These are phyloP conservation scores for Boletus mariae DNA, from an alignment of 1,284 basidiomycete genomes.

Conservation along the genomic window DNA sequence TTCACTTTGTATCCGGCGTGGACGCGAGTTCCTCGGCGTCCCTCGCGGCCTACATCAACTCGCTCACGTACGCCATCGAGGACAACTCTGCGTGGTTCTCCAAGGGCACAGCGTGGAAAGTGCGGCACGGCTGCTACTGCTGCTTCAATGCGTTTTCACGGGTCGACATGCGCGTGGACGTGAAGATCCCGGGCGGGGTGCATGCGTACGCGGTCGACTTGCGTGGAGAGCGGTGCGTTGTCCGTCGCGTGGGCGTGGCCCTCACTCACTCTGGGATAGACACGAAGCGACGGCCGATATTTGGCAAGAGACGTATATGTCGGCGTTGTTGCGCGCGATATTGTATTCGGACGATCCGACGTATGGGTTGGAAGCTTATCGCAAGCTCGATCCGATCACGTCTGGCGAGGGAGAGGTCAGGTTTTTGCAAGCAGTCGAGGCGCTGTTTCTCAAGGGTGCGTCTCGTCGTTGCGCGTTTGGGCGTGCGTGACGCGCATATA, in stretches of 20 bases:
- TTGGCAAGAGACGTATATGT: conserved; percentile 97
- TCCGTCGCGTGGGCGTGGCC: too few relatives aligned
- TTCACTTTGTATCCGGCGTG: conserved; percentile 89
- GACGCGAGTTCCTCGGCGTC: conserved; percentile 97
- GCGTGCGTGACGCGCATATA: not conserved
- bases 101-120: conserved; percentile 85
- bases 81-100: conserved; percentile 92
- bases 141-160: conserved; percentile 99
- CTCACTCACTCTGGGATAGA: conserved; percentile 37
- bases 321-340: conserved; percentile 87
- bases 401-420: conserved; percentile 84
- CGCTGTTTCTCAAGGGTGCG: conserved; percentile 84
- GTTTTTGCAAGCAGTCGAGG: conserved; percentile 90
- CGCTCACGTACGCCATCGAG: conserved; percentile 92
- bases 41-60: conserved; percentile 97
- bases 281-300: conserved; percentile 91
- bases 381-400: conserved; percentile 94
- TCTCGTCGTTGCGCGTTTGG: not conserved
- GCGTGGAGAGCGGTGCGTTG: conserved; percentile 82
- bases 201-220: conserved; percentile 93
- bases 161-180: conserved; percentile 95
- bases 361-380: conserved; percentile 89
- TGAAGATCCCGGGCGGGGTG: conserved; percentile 97
- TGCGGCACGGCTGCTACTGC: conserved; percentile 92
- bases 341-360: conserved; percentile 94